phyloP scores from a whole-genome alignment of 2,329 filamentous ascomycete species.

The Mollisia scopiformis region DNA sequence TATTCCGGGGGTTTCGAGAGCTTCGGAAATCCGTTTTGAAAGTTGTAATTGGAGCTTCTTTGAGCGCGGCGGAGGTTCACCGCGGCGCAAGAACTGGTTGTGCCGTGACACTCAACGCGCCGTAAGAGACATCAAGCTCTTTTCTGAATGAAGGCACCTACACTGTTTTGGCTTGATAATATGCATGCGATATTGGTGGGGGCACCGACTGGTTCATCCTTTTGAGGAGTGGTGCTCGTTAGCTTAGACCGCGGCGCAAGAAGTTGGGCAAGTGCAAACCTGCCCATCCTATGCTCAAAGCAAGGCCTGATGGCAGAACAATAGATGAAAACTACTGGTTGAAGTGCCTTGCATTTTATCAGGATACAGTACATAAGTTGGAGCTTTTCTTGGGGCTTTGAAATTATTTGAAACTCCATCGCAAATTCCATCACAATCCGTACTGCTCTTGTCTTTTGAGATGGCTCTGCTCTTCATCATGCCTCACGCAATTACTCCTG shows the following conservation, averaged over 20 bases:
- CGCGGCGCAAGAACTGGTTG: not conserved
- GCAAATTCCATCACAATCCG: no score
- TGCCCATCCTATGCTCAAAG: not conserved
- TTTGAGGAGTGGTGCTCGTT: not conserved
- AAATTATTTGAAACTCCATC: no score
- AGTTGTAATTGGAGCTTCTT: not conserved
- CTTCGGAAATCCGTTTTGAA: not conserved
- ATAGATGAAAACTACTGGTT: not conserved
- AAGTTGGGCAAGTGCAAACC: not conserved
- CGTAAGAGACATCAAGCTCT: not conserved
- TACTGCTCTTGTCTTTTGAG: no score
- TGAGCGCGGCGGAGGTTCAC: not conserved
- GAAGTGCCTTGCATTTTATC: not conserved
- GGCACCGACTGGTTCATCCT: not conserved
- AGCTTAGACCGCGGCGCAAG: not conserved
- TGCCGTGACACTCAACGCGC: not conserved
- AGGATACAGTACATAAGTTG: no score
- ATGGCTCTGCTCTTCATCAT: not conserved
- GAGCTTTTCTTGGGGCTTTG: no score
- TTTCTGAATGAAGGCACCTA: not conserved
- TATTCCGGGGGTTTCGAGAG: not conserved
- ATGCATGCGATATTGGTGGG: not conserved
- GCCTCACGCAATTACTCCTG: slow-evolving; percentile 4
- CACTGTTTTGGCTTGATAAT: not conserved
- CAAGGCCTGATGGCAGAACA: not conserved